Percentiles rank a stretch among this genome's conserved stretches.
Evolutionary conservation across 306 rosid genomes (phyloP).

Genomic region (Fragaria vesca): DNA sequence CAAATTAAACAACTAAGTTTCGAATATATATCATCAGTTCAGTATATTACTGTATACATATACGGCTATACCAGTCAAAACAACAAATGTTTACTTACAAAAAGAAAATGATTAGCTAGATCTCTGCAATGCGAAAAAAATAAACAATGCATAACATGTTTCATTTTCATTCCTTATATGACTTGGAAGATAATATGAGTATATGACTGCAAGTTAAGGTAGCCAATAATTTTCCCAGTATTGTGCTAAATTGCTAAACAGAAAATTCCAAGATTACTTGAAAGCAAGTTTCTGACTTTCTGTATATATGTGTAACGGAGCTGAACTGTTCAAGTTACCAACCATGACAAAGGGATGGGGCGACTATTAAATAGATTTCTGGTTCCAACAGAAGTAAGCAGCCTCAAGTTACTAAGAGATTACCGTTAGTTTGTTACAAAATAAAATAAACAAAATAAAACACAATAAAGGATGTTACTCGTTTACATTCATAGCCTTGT

Average conservation of each 20-base stretch:
- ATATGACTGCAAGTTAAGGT: not conserved
- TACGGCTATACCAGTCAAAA: not conserved
- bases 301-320: not conserved
- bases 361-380: not conserved
- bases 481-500: not conserved
- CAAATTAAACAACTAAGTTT: conserved; percentile 58
- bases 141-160: not conserved
- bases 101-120: not conserved
- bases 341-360: not conserved
- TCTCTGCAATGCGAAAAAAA: not conserved
- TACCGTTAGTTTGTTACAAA: not conserved
- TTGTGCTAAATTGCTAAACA: not conserved
- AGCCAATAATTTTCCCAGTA: not conserved
- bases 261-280: not conserved
- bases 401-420: not conserved
- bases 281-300: not conserved
- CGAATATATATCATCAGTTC: conserved; percentile 48
- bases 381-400: not conserved
- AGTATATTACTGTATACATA: not conserved
- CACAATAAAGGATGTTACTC: not conserved
- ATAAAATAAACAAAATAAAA: not conserved
- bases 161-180: not conserved
- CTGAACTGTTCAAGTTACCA: not conserved
- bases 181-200: not conserved
- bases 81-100: not conserved